Base-by-base conservation (phyloP, 1,284 basidiomycete genomes). In the Rhizoctonia solani region DNA sequence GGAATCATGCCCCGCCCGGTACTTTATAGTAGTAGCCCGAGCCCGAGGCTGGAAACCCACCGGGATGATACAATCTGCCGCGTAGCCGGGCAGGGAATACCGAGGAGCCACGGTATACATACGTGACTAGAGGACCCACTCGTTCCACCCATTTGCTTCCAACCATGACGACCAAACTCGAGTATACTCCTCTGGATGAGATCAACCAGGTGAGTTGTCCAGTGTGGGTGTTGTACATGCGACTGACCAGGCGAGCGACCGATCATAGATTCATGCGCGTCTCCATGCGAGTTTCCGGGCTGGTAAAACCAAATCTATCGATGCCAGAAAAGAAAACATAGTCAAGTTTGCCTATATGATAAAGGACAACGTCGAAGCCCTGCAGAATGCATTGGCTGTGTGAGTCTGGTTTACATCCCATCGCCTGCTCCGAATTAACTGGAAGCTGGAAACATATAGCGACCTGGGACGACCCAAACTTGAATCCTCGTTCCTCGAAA, bases 311-410 rank as follows among this genome's bases (percentile, higher is more conserved):
- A 74, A 74, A 47, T 70, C 76, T 25, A 71, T 81, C 70, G 78
- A 76, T 34, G 82, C 81, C 71, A 73, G 82, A 53, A 76, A 80
- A 65, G 80, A 80, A 70, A 80, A 82, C 74, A 77, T 83, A 69
- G 81, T 82, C 73, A 79, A 81, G 73, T 76, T 83, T 37, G 78
- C 76, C 5, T 82, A 78, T 72, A 70, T 82, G 66, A 68, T 83
- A 69, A 72, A 80, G 53, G 82, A 84, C 69, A 81, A 83, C 71
- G 72, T 74, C 50, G 71, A 76, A 4, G 74, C 71, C 52, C 77
- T 82, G 59, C 69, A 76, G 59, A 74, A 75, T 29, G 76, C 81
- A 4, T 71, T 82, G 52, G 56, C 39, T 34, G 39, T 39, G 61
- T 65, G 61, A 41, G 61, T 54, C n/a, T 21, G n/a, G 6, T 44